Evolutionary conservation across 352 stramenopile genomes (phyloP), one percentile per base, ranked within the genome.

Genomic region (Phytophthora citrophthora): DNA sequence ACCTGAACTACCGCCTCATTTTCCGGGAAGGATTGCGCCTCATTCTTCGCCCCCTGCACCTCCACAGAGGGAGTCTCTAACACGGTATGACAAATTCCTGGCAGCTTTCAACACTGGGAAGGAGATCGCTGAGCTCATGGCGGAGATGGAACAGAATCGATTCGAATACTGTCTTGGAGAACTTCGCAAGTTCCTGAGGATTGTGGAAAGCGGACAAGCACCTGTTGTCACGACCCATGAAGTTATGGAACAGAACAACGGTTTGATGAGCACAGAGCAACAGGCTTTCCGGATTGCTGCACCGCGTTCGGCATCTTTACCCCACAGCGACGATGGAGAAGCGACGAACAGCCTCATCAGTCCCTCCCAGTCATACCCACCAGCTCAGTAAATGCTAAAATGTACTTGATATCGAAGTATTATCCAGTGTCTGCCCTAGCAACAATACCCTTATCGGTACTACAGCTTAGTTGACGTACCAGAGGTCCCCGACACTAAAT

Each of bases 401-500:
- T 34, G 8, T 45, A 41, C 27, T 26, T 13, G 31, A 52, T 52
- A 7, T 52, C 15, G 26, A 34, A 34, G 29, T 34, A 13, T 34
- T 34, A 40, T 39, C 38, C 2, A 4, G 20, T 32, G 13, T 46
- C 18, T 46, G 3, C 40, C 11, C n/a, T 54, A 27, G 9, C 40
- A 31, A 23, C 27, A 20, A 20, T 20, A 23, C 24, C 15, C 5
- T 39, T 13, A 20, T 2, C 20, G 20, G 2, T 20, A 11, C 23
- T 46, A 24, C 23, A 36, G 34, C 23, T 59, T 68, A 89, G 59
- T 74, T 84, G 44, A 89, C 79, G 49, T 76, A 82, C 88, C 88
- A 96, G 18, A 94, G 62, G 31, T 92, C 77, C 1, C 68, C 61
- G 18, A 93, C 64, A 7, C 72, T 82, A 36, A 94, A 91, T 20